phyloP scores from a whole-genome alignment of 768 basidiomycete genomes.

The Boletus coccyginus region DNA sequence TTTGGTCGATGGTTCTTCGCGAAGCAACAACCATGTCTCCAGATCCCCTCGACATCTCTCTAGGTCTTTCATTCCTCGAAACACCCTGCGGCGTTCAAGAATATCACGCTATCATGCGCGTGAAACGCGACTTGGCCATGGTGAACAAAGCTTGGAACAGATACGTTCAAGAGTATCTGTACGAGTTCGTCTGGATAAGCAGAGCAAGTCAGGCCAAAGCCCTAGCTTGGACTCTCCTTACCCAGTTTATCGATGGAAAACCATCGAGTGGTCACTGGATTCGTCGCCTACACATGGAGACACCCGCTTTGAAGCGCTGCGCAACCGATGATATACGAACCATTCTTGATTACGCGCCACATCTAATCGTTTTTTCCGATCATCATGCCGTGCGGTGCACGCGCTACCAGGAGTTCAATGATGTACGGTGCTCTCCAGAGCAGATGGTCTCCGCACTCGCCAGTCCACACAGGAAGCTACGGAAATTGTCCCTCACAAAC shows the following conservation, averaged over 20 bases:
- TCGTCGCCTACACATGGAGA: constrained; percentile 68
- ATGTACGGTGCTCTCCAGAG: constrained; percentile 49
- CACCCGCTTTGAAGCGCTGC: constrained; percentile 58
- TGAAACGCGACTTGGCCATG: constrained; percentile 49
- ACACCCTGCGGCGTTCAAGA: constrained; percentile 40
- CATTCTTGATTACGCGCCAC: constrained; percentile 63
- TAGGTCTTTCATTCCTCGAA: constrained; percentile 58
- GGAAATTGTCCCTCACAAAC: constrained; percentile 67
- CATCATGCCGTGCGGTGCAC: constrained; percentile 61
- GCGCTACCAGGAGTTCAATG: constrained; percentile 42
- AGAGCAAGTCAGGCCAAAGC: constrained; percentile 49
- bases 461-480: constrained; percentile 49
- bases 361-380: constrained; percentile 60
- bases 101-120: constrained; percentile 47
- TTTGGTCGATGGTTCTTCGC: constrained; percentile 66
- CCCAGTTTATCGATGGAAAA: constrained; percentile 39
- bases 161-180: constrained; percentile 54
- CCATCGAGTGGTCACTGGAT: constrained; percentile 48
- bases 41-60: constrained; percentile 46
- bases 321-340: constrained; percentile 63
- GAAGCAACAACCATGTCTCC: constrained; percentile 47
- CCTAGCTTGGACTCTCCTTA: constrained; percentile 42
- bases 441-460: constrained; percentile 59
- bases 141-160: constrained; percentile 58
- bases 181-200: constrained; percentile 70